Percentiles rank a stretch among this genome's conserved stretches.
phyloP scores from a whole-genome alignment of 2,329 filamentous ascomycete species.

The Hymenotorrendiella dingleyae region DNA sequence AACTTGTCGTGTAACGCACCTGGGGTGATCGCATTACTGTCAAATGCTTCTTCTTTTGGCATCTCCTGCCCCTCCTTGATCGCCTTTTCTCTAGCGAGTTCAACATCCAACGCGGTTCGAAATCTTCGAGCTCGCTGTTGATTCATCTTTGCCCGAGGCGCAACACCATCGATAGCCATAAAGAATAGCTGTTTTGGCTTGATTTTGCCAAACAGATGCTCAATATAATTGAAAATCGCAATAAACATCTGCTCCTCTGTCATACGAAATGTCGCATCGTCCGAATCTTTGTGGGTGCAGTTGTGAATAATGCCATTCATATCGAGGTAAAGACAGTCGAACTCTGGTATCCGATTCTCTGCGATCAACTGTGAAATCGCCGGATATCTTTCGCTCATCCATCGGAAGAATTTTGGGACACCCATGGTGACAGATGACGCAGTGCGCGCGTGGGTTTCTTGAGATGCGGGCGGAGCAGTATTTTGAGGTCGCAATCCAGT shows the following conservation, averaged over 20 bases:
- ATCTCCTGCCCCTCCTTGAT: constrained; percentile 83
- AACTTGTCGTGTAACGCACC: constrained; percentile 38
- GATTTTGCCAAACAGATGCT: constrained; percentile 97
- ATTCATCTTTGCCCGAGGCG: constrained; percentile 98
- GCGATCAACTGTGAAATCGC: constrained; percentile 97
- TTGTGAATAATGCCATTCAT: constrained; percentile 99
- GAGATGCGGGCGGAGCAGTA: too few species aligned
- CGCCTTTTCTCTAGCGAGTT: constrained; percentile 87
- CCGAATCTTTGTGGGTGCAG: constrained; percentile 94
- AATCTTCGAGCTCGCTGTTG: constrained; percentile 95
- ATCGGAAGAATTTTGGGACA: constrained; percentile 58
- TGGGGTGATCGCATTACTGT: constrained; percentile 98
- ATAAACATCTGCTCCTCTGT: constrained; percentile 99
- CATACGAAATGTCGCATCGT: constrained; percentile 85
- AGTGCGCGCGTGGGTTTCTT: constrained; percentile 8
- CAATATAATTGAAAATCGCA: constrained; percentile 99
- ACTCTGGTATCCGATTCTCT: constrained; percentile 97
- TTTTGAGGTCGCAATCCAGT: too few species aligned
- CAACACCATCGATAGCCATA: constrained; percentile 98
- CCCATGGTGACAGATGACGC: constrained; percentile 31
- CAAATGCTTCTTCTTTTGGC: constrained; percentile 91
- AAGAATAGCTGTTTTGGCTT: constrained; percentile 98
- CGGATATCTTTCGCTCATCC: constrained; percentile 98
- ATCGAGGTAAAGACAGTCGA: constrained; percentile 93
- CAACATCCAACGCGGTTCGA: constrained; percentile 85